phyloP scores from a whole-genome alignment of 2,329 filamentous ascomycete species.

The Didymella segeticola region DNA sequence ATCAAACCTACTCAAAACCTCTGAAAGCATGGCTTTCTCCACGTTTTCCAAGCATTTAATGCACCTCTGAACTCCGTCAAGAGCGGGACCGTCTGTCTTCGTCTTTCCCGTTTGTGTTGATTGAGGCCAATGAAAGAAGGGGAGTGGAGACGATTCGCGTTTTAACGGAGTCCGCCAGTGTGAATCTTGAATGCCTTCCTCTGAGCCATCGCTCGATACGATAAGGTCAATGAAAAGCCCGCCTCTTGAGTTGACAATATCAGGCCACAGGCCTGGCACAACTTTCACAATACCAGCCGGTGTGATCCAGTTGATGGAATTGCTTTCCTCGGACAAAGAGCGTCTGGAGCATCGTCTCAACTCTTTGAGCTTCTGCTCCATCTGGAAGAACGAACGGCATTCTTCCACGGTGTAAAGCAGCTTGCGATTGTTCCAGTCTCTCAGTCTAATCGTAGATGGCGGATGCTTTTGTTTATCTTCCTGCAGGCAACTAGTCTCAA shows the following conservation, averaged over 20 bases:
- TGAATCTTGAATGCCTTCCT: background rate
- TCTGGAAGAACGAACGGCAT: slow-evolving; percentile 40
- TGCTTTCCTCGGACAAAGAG: background rate
- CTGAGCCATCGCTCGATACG: slow-evolving; percentile 1
- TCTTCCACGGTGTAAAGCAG: slow-evolving; percentile 28
- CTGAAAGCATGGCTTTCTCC: slow-evolving; percentile 32
- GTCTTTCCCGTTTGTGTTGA: background rate
- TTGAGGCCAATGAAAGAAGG: slow-evolving; percentile 41
- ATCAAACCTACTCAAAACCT: slow-evolving; percentile 15
- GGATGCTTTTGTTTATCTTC: background rate
- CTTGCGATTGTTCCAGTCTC: slow-evolving; percentile 28
- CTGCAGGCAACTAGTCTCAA: background rate
- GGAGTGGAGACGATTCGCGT: background rate
- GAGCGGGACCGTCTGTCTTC: background rate
- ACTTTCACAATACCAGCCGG: slow-evolving; percentile 12
- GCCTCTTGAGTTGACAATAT: slow-evolving; percentile 23
- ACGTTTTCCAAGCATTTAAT: slow-evolving; percentile 30
- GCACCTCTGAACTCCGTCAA: background rate
- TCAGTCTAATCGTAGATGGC: slow-evolving; percentile 29
- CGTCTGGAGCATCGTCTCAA: slow-evolving; percentile 12
- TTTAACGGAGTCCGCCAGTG: background rate
- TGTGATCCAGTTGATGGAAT: slow-evolving; percentile 14
- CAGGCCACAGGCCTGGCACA: slow-evolving; percentile 29
- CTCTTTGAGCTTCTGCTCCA: slow-evolving; percentile 37
- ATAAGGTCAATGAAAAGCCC: slow-evolving; percentile 32